These are phyloP conservation scores for Paraconiothyrium sp. DNA, from an alignment of 2,329 filamentous ascomycete genomes.

Conservation along the genomic window DNA sequence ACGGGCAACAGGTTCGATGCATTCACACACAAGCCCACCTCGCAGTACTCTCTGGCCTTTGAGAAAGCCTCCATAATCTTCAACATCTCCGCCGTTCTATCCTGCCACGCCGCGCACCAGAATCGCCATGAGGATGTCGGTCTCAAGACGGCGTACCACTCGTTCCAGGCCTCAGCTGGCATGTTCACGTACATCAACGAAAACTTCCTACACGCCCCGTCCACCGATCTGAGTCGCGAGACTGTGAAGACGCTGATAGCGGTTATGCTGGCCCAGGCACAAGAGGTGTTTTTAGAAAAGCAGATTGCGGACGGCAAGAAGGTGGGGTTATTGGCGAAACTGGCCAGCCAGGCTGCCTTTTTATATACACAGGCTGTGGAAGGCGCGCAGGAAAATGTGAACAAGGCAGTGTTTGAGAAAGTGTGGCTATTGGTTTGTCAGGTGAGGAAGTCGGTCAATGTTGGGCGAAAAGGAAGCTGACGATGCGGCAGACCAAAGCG, in stretches of 20 bases:
- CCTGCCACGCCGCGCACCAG: conserved; percentile 93
- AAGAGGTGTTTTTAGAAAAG: conserved; percentile 98
- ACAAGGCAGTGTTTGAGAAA: conserved; percentile 91
- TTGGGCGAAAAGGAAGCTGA: conserved; percentile 16
- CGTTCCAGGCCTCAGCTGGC: conserved; percentile 95
- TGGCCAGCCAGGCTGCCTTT: conserved; percentile 89
- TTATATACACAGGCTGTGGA: conserved; percentile 89
- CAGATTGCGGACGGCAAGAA: conserved; percentile 94
- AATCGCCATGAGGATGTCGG: conserved; percentile 91
- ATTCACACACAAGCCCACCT: conserved; percentile 98
- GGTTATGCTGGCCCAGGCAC: conserved; percentile 92
- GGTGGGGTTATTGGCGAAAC: conserved; percentile 86
- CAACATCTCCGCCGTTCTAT: conserved; percentile 97
- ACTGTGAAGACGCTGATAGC: conserved; percentile 95
- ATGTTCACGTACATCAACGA: conserved; percentile 99
- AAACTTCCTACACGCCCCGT: conserved; percentile 97
- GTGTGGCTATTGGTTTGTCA: conserved; percentile 87
- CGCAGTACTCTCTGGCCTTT: conserved; percentile 95
- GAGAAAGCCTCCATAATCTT: conserved; percentile 99
- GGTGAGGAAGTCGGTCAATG: conserved; percentile 57
- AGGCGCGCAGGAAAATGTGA: conserved; percentile 91
- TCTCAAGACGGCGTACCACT: conserved; percentile 96
- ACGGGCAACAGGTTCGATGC: conserved; percentile 82
- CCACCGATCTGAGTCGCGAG: conserved; percentile 92
- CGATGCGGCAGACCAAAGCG: conserved; percentile 71